Evolutionary conservation across 805 yeast genomes (phyloP).

Genomic region (Candida taoyuanica): DNA sequence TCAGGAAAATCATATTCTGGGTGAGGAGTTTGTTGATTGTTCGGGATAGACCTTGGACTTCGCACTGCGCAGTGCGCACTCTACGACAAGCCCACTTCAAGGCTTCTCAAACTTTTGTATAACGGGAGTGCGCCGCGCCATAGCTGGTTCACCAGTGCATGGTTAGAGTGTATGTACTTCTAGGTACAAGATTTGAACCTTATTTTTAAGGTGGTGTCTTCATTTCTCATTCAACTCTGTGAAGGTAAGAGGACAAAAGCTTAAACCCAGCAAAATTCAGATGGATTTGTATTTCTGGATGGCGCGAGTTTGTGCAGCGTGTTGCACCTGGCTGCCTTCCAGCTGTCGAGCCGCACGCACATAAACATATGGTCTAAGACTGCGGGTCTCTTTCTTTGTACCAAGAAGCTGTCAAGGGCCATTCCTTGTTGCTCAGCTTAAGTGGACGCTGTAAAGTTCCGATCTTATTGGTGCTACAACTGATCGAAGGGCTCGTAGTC

Average conservation of each 20-base stretch:
- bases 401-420: no score
- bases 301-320: not conserved
- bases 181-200: not conserved
- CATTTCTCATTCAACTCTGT: no score
- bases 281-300: not conserved
- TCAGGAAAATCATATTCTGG: no score
- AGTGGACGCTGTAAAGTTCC: no score
- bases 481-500: no score
- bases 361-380: no score
- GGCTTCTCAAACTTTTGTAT: not conserved
- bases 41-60: not conserved
- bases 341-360: not conserved
- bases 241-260: no score
- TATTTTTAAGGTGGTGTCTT: not conserved
- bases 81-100: not conserved
- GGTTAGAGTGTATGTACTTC: not conserved
- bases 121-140: not conserved
- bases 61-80: not conserved
- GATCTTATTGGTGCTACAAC: no score
- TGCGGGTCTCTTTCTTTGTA: no score
- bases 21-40: no score
- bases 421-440: no score
- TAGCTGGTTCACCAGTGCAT: no score
- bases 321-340: not conserved
- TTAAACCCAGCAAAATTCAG: not conserved